Percentiles rank a stretch among this genome's conserved stretches.
These are phyloP conservation scores for Moesziomyces sp. DNA, from an alignment of 1,284 basidiomycete genomes.

Conservation along the genomic window DNA sequence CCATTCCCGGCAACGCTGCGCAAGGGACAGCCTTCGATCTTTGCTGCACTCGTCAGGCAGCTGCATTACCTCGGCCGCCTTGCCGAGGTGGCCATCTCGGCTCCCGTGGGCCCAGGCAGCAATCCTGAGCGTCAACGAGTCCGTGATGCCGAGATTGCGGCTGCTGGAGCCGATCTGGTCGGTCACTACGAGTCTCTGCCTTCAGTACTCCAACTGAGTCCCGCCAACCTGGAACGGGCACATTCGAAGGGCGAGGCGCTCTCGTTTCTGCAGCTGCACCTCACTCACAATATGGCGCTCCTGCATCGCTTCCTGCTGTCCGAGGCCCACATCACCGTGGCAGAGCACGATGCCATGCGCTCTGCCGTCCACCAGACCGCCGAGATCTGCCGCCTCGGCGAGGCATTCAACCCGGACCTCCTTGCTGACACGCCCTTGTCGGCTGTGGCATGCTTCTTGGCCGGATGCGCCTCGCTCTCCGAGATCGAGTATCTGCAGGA, in stretches of 20 bases:
- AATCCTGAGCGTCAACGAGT: conserved; percentile 11
- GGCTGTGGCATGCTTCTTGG: conserved; percentile 23
- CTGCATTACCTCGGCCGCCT: conserved; percentile 37
- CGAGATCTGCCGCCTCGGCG: conserved; percentile 30
- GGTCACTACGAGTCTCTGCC: conserved; percentile 38
- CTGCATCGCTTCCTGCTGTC: conserved; percentile 27
- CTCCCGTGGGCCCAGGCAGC: background rate
- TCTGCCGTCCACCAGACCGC: conserved; percentile 24
- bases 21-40: conserved; percentile 37
- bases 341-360: conserved; percentile 34
- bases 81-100: conserved; percentile 13
- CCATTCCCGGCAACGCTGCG: conserved; percentile 26
- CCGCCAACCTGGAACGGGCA: conserved; percentile 20
- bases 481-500: conserved; percentile 32
- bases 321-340: conserved; percentile 11
- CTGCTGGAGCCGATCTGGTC: conserved; percentile 28
- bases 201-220: conserved; percentile 20
- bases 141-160: conserved; percentile 20
- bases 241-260: conserved; percentile 27
- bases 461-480: conserved; percentile 21
- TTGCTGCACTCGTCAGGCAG: conserved; percentile 43
- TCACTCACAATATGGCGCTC: conserved; percentile 36
- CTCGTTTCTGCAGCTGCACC: conserved; percentile 39
- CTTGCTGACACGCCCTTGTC: conserved; percentile 35
- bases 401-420: conserved; percentile 19